phyloP scores from a whole-genome alignment of 208 protist species.

The Leishmania major region DNA sequence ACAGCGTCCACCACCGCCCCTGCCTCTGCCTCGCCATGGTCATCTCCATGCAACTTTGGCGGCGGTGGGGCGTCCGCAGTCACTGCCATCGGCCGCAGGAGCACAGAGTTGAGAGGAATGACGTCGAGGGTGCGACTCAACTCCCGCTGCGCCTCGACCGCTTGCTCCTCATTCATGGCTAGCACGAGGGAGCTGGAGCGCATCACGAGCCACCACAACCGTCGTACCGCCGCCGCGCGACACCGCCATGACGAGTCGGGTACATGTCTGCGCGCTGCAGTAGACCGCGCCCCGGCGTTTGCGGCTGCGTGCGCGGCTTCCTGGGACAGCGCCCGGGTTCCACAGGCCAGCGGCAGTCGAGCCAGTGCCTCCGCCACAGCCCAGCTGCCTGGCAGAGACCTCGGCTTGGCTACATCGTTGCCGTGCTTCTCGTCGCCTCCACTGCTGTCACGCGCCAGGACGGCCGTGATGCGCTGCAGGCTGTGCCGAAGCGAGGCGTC shows the following conservation, averaged over 20 bases:
- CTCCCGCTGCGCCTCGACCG: constrained; percentile 7
- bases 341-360: constrained; percentile 24
- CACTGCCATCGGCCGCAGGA: constrained; percentile 22
- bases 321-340: constrained; percentile 13
- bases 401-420: constrained; percentile 1
- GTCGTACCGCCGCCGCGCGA: constrained; percentile 11
- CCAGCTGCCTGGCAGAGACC: constrained; percentile 20
- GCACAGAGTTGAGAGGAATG: constrained; percentile 9
- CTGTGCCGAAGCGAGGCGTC: constrained; percentile 29
- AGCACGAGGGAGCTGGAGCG: constrained; percentile 35
- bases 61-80: constrained; percentile 11
- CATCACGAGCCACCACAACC: constrained; percentile 48
- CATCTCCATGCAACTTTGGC: constrained; percentile 10
- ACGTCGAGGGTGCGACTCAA: background rate
- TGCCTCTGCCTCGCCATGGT: constrained; percentile 6
- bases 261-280: too few species aligned
- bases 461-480: constrained; percentile 31
- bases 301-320: constrained; percentile 7
- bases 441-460: constrained; percentile 13
- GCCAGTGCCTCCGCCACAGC: constrained; percentile 26
- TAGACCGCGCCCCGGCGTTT: background rate
- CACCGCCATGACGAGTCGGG: background rate
- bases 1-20: background rate
- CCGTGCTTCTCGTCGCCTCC: background rate
- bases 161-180: constrained; percentile 31